Conservation (phyloP, 345 rosid species). For the Eucalyptus sp. region DNA sequence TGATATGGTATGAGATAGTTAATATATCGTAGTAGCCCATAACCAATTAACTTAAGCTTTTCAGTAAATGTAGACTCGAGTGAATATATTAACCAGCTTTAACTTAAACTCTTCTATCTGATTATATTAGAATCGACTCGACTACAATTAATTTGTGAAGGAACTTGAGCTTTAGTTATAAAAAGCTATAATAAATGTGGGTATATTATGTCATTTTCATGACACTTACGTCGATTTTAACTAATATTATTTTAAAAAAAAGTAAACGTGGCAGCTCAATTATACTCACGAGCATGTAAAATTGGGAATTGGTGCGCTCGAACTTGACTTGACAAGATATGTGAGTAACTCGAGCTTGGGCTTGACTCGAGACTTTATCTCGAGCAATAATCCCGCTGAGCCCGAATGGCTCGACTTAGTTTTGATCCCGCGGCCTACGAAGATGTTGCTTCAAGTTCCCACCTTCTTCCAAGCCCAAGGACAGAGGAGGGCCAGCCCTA, state of each 20-base stretch:
- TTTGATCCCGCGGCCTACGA: background rate
- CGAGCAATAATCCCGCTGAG: background rate
- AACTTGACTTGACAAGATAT: background rate
- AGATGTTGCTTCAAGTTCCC: background rate
- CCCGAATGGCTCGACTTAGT: background rate
- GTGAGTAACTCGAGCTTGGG: background rate
- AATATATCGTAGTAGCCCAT: background rate
- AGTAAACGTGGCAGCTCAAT: background rate
- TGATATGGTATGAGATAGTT: no score
- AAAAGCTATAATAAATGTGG: background rate
- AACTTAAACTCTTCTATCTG: no score
- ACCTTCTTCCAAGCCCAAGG: background rate
- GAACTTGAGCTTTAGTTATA: background rate
- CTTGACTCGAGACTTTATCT: background rate
- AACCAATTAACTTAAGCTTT: background rate
- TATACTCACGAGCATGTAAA: background rate
- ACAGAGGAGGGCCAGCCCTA: background rate
- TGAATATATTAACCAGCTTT: accelerated
- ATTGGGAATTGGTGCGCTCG: background rate
- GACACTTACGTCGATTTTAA: accelerated
- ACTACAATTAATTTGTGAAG: background rate
- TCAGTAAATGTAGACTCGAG: background rate
- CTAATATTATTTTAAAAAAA: background rate
- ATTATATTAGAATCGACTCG: no score
- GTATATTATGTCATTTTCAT: background rate